phyloP scores from a whole-genome alignment of 805 yeast genomes.

The Ogataea ganodermae region DNA sequence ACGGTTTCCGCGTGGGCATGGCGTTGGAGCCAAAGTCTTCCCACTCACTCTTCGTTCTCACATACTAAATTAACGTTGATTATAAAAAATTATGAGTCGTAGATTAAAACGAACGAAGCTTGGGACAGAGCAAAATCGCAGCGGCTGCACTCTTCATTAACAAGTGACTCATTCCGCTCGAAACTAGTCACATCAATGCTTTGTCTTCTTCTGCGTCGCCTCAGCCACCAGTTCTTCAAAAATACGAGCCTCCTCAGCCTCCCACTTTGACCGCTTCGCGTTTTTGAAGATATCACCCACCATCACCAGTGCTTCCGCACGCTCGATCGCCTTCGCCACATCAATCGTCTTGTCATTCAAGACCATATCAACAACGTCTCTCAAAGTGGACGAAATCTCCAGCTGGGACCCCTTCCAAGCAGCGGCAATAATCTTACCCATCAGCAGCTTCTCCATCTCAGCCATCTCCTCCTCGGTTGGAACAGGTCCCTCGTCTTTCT shows the following conservation, averaged over 20 bases:
- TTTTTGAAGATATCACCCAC: constrained; percentile 70
- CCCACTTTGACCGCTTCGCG: constrained; percentile 78
- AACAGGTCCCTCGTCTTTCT: constrained; percentile 31
- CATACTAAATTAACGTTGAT: no score
- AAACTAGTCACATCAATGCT: constrained; percentile 39
- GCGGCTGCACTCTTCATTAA: no score
- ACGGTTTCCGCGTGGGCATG: no score
- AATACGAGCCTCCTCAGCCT: constrained; percentile 86
- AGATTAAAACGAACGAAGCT: no score
- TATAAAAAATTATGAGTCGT: no score
- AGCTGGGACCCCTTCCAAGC: constrained; percentile 94
- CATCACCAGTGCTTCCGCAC: constrained; percentile 77
- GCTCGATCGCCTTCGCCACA: constrained; percentile 59
- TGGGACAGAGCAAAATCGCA: no score
- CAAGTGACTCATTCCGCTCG: background rate
- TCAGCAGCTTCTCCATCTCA: constrained; percentile 76
- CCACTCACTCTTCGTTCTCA: no score
- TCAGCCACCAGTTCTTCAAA: constrained; percentile 93
- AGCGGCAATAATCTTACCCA: constrained; percentile 89
- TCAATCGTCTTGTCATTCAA: constrained; percentile 67
- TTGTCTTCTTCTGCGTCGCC: constrained; percentile 64
- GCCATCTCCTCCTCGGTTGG: constrained; percentile 60
- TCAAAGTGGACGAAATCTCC: constrained; percentile 77
- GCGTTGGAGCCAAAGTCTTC: no score
- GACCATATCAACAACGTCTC: constrained; percentile 80